Base-by-base conservation (phyloP, 2,329 filamentous ascomycete species). In the Paramyrothecium sp. region DNA sequence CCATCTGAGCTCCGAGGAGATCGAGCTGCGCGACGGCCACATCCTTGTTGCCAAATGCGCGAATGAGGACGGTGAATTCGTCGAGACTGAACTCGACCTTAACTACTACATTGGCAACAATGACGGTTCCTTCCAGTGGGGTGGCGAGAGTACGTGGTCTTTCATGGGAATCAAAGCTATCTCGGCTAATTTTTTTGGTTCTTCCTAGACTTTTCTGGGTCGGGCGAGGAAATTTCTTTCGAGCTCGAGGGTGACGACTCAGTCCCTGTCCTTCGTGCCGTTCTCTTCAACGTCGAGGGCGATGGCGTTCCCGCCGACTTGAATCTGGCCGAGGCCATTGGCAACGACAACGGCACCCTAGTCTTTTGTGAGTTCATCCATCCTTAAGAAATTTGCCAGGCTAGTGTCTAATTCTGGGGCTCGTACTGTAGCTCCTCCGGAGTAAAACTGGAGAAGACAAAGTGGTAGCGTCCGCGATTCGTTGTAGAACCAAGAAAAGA, bases 271-370 rank as follows among this genome's bases (percentile, higher is more conserved):
- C 81, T 87, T 50, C 81, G 82, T 19, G 83, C 82, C 41, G 58
- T 51, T 0, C 75, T 87, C 33, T 64, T 58, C 44, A 74, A 77
- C 33, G 52, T 67, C 1, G 72, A 81, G 0, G 82, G 81, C 44
- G 71, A 83, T 19, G 54, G 57, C 1, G 57, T 71, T 2, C 57
- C 69, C 7, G 69, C 74, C 41, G 76, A 87, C 62, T 61, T 87
- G 61, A 86, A 87, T 73, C 76, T 87, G 7, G 68, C 77, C 3
- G 81, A 85, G 76, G 73, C 80, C 58, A 75, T 87, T 55, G 69
- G 70, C 58, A 87, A 87, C 70, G 63, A 78, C 20, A 67, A 81
- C 62, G 84, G 84, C n/a, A 26, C 58, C 1, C 74, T 84, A 58
- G 54, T 60, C 55, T 78, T 73, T 51, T 51, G 70, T 74, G 63